Base-by-base conservation (phyloP, 176 grass and related monocot genomes). In the Eragrostis curvula region DNA sequence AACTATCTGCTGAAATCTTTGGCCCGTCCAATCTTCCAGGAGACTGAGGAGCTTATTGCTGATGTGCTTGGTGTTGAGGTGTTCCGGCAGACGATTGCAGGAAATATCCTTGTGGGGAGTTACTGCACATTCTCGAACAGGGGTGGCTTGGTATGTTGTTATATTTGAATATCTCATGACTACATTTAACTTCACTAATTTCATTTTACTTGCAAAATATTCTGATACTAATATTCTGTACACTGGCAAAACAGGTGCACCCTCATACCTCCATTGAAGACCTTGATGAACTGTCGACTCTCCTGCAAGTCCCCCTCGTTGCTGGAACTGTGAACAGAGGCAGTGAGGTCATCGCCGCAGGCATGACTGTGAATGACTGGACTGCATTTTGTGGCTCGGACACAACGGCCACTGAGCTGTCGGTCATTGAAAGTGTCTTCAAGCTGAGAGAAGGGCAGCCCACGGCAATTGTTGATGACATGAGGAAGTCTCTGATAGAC, bases 291-390 rank as follows among this genome's bases (percentile, higher is more conserved):
- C 87, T 99, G 36, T 99, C 96, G 7, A 99, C 96, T 0, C 93
- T 99, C 72, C 91, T 99, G 28, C 96, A 99, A 91, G 96, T 99
- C 46, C 96, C 96, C 4, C 89, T 99, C 28, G 91, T 99, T 2
- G 93, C 96, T 42, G 93, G 96, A 70, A 99, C 96, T 6, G 96
- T 99, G 55, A 99, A 99, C 91, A 86, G 96, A 50, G 96, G 96
- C 21, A 99, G 96, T 3, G 96, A 96, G 73, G 93, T 99, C 12
- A 85, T 99, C 20, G 97, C 93, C 55, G 93, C 91, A 5, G 97
- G 97, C 46, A 93, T 99, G 93, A 92, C 93, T 5, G 91, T 99
- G 28, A 99, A 99, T 32, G 97, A 99, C 66, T 99, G 97, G 97
- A 96, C 97, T 8, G 97, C 97, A 0, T 96, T 99, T 73, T 99